phyloP scores from a whole-genome alignment of 768 basidiomycete species.

The Lentinula raphanica region DNA sequence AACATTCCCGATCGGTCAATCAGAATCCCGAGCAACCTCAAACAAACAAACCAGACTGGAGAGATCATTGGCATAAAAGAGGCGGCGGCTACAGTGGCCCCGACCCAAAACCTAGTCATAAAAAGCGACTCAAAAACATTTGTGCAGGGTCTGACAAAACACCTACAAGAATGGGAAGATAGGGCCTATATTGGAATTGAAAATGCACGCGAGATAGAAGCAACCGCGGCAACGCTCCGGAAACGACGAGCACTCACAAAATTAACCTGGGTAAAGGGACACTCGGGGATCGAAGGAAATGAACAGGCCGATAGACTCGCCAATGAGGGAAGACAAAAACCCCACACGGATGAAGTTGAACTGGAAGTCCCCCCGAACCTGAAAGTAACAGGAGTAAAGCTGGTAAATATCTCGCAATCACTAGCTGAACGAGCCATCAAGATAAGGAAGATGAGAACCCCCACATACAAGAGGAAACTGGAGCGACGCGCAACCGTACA shows the following conservation, averaged over 20 bases:
- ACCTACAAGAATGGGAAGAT: background rate
- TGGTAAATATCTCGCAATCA: slow-evolving; percentile 12
- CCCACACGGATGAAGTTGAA: slow-evolving; percentile 7
- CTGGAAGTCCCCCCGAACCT: background rate
- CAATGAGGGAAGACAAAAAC: slow-evolving; percentile 11
- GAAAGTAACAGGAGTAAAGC: slow-evolving; percentile 12
- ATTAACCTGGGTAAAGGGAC: slow-evolving; percentile 24
- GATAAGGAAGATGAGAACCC: background rate
- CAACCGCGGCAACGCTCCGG: slow-evolving; percentile 6
- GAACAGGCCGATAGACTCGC: slow-evolving; percentile 20
- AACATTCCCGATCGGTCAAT: background rate
- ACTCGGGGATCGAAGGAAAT: slow-evolving; percentile 15
- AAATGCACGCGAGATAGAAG: background rate
- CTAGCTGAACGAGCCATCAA: background rate
- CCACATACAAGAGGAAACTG: background rate
- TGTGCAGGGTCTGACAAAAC: background rate
- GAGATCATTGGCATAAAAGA: background rate
- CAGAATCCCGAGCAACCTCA: background rate
- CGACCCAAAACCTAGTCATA: background rate
- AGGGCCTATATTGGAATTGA: background rate
- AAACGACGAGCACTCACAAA: slow-evolving; percentile 11
- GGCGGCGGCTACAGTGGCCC: background rate
- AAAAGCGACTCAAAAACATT: background rate
- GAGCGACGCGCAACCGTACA: background rate
- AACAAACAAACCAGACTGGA: slow-evolving; percentile 3